A percentile compares a stretch with the other conserved stretches of the same genome.
phyloP scores from a whole-genome alignment of 192 early-diverging fungal genomes.

The Coemansia javaensis region DNA sequence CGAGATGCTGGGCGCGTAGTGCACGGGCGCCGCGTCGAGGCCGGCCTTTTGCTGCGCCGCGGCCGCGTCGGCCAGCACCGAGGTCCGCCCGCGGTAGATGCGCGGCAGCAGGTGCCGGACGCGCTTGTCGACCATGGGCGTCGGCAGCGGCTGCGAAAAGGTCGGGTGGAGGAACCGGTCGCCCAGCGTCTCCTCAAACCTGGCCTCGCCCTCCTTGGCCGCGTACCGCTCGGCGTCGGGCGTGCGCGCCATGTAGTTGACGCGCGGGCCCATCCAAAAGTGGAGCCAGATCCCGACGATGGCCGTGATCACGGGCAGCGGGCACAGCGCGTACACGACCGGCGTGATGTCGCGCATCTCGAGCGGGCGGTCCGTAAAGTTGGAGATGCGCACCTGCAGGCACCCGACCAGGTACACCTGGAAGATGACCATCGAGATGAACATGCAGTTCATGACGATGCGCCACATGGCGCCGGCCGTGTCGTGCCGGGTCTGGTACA shows the following conservation, averaged over 20 bases:
- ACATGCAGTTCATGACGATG: constrained; percentile 62
- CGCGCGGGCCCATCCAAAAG: constrained; percentile 48
- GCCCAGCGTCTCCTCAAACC: constrained; percentile 38
- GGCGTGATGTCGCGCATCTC: constrained; percentile 33
- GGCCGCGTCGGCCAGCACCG: constrained; percentile 2
- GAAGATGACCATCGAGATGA: constrained; percentile 60
- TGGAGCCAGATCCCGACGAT: constrained; percentile 51
- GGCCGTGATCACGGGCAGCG: constrained; percentile 59
- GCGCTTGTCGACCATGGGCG: constrained; percentile 64
- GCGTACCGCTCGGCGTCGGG: constrained; percentile 41
- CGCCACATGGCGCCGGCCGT: constrained; percentile 72
- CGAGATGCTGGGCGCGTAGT: constrained; percentile 14
- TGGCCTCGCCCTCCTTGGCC: constrained; percentile 15
- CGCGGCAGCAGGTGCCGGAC: constrained; percentile 60
- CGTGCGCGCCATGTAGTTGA: constrained; percentile 55
- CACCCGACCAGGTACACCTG: constrained; percentile 64
- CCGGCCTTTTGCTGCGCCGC: not conserved
- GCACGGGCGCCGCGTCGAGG: constrained; percentile 7
- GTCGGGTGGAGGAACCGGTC: constrained; percentile 66
- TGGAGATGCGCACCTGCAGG: constrained; percentile 46
- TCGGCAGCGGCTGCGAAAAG: constrained; percentile 55
- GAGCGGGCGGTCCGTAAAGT: constrained; percentile 47
- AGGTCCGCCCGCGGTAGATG: constrained; percentile 55
- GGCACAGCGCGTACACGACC: constrained; percentile 52
- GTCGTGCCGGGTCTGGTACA: constrained; percentile 66